Percentiles rank a stretch among this genome's conserved stretches.
phyloP scores from a whole-genome alignment of 208 protist species.

The Leishmania major region DNA sequence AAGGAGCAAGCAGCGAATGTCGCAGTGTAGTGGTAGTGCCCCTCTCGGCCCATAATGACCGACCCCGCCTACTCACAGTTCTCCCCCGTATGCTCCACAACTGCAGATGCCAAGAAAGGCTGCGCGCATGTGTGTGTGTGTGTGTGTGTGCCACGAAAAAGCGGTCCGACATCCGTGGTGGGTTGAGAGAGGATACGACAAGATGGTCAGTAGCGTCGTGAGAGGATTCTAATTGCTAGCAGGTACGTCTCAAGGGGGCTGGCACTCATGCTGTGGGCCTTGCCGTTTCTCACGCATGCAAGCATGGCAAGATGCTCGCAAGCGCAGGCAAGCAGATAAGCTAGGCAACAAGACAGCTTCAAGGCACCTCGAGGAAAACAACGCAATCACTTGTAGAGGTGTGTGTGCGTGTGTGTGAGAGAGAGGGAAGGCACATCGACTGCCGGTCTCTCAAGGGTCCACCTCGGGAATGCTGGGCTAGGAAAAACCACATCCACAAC shows the following conservation, averaged over 20 bases:
- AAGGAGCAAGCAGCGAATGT: not conserved
- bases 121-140: not conserved
- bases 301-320: not conserved
- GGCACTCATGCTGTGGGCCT: not conserved
- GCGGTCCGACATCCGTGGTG: not conserved
- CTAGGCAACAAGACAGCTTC: not conserved
- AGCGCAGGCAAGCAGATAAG: not conserved
- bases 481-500: no score
- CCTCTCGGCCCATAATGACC: constrained; percentile 1
- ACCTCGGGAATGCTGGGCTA: not conserved
- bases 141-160: not conserved
- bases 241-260: no score
- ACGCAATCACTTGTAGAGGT: not conserved
- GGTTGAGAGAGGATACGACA: not conserved
- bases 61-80: not conserved
- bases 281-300: not conserved
- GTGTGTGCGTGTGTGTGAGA: not conserved
- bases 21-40: not conserved
- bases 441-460: not conserved
- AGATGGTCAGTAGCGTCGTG: not conserved
- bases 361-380: not conserved
- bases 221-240: not conserved
- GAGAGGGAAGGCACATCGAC: not conserved
- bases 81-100: not conserved
- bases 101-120: not conserved